Conservation (phyloP, 257 asterid genomes). For the Penstemon davidsonii region DNA sequence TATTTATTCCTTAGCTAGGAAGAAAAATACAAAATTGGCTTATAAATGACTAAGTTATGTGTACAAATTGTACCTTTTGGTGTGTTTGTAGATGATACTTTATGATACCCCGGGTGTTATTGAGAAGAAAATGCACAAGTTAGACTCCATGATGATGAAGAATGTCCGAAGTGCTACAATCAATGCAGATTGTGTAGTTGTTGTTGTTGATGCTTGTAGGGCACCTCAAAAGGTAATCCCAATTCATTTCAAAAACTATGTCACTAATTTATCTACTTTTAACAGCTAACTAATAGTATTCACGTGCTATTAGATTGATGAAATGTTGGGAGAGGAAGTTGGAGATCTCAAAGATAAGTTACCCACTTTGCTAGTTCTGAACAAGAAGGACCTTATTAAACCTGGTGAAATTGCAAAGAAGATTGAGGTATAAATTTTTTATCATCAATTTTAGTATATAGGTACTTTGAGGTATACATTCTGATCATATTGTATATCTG, state of each 20-base stretch:
- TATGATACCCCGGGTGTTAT: conserved; percentile 98
- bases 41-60: not conserved
- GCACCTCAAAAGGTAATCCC: conserved; percentile 71
- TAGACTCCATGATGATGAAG: conserved; percentile 96
- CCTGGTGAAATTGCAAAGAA: conserved; percentile 99
- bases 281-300: conserved; percentile 3
- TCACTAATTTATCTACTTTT: conserved; percentile 9
- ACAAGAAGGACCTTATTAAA: conserved; percentile 90
- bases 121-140: conserved; percentile 94
- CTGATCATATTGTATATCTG: not conserved
- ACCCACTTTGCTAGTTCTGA: conserved; percentile 82
- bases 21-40: not conserved
- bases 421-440: conserved; percentile 58
- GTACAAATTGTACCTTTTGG: not conserved
- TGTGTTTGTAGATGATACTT: conserved; percentile 77
- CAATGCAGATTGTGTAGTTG: conserved; percentile 84
- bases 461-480: too few relatives aligned
- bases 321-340: conserved; percentile 72
- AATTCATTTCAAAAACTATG: not conserved
- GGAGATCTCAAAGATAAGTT: conserved; percentile 59
- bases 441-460: not conserved
- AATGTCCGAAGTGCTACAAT: conserved; percentile 88
- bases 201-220: conserved; percentile 89
- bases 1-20: too few relatives aligned
- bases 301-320: conserved; percentile 63